Base-by-base conservation (phyloP, 2,329 filamentous ascomycete genomes). In the Fusarium fracticaudum region DNA sequence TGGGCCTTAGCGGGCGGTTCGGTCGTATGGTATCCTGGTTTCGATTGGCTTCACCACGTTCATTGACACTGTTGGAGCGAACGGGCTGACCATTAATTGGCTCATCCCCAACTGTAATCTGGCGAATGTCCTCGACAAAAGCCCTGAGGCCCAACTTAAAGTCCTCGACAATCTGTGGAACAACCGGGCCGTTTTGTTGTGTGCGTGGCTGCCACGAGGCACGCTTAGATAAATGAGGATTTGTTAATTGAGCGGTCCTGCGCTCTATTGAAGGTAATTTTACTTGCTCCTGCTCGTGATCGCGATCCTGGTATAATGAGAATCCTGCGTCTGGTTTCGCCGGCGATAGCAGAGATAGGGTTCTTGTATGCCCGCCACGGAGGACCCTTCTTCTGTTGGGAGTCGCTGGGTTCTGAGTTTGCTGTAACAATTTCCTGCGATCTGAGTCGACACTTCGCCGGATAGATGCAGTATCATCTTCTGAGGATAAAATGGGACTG, bases 61-160 rank as follows among this genome's bases (percentile, higher is more conserved):
- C 61, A 33, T 79, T 77, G 7, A 76, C 61, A 58, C 61, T 60
- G 37, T 60, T 76, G 50, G 74, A 75, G 58, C 76, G 75, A 38
- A 69, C 61, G 41, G 73, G 18, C 37, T 81, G 80, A 20, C 90
- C 91, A 69, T 87, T 91, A 72, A 94, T 90, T 22, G 91, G 94
- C 84, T 99, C 96, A 62, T 99, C 96, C 31, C 96, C 96, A 12
- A 99, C 95, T 0, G 96, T 98, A 20, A 96, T 97, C 83, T 98
- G 96, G 75, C 95, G 90, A 54, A 99, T 91, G 80, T 99, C 96
- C 81, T 98, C 96, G 68, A 98, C 91, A 83, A 99, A 99, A 3
- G 94, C 98, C 91, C 93, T 95, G 55, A 99, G 85, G 5, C 96
- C 96, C 59, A 96, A 91, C 80, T 92, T 94, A 82, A 99, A 91